Base-by-base conservation (phyloP, 106 monocot species). In the Phalaenopsis equestris region DNA sequence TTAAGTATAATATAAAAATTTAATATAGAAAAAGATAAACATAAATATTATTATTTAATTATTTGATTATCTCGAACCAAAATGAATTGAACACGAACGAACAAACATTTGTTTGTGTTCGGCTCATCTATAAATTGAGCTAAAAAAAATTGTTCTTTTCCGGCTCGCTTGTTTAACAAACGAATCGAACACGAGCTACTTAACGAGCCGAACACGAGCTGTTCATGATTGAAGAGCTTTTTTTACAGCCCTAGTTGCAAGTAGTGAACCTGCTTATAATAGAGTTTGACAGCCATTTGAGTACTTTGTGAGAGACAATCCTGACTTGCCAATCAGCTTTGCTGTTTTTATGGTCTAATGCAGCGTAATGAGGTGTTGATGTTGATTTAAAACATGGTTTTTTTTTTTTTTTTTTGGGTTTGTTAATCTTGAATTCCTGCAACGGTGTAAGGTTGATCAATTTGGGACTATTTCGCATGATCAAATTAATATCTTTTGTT, bases 401-500 rank as follows among this genome's bases (percentile, higher is more conserved):
- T n/a, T 7, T 64, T 21, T 21, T 21, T n/a, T 64, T 23, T 64
- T 64, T 8, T 7, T 64, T n/a, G 23, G 21, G 24, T 64, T n/a
- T 64, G 21, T 64, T 6, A n/a, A 64, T 64, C 24, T 23, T 5
- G 64, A 64, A 64, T 64, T 64, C 64, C 64, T 64, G 23, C 5
- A 23, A 24, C 64, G 23, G 64, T 9, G 10, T 64, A 61, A 23
- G 0, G 64, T 64, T 64, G 39, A 19, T 43, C 42, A 42, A 14
- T 74, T 56, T 78, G 56, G 38, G 19, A 43, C 21, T 5, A 30
- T 76, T 76, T 3, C 76, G 52, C 49, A 21, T 47, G 52, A 52
- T 52, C 52, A 52, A 52, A 52, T 52, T 52, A 10, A 15, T 52
- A 14, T 79, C 67, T 76, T 72, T 75, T 47, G 64, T 76, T 89